Evolutionary conservation across 192 early-diverging fungal genomes (phyloP), one percentile per base, ranked within the genome.

Genomic region (Oehlia diaphana): DNA sequence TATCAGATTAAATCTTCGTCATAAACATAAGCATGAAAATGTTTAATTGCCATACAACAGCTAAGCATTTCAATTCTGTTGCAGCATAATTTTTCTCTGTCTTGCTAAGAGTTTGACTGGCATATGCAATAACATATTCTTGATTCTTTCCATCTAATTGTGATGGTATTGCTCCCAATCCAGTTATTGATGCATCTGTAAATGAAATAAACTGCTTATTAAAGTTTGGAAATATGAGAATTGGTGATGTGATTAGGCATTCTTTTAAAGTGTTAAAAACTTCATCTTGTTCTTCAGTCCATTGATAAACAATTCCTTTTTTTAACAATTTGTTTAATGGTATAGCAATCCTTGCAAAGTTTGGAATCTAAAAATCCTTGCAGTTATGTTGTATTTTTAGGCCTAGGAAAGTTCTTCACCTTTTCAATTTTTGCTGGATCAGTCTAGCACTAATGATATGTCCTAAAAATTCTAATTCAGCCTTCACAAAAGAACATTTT

Each of bases 21-120:
- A 64, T 10, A 44, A 37, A 86, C 26, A 50, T 81, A 87, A 31
- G 80, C 76, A n/a, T 77, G 63, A 71, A 71, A 86, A 0, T 84
- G 31, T 16, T 73, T 50, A 9, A 83, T 50, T 5, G 77, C 82
- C 33, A 81, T 2, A 81, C 37, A 9, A 79, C 50, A 2, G 69
- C 78, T 33, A 79, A 61, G 21, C 19, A 31, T 71, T 79, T 58
- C 10, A 71, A 47, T 63, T 79, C 78, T 1, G 4, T 50, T 2
- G 58, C 35, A 0, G 33, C 7, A 31, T 79, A 79, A 53, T 79
- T 70, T 4, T 26, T 9, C 19, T 79, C 68, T 10, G 78, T 47
- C 35, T 37, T 16, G 12, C 4, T 19, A 79, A 49, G 9, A 44
- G 42, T 7, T 2, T 50, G 5, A 10, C 31, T 58, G 4, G 78